These are phyloP conservation scores for Aspergillus aculeatus DNA, from an alignment of 2,329 filamentous ascomycete genomes.

Conservation along the genomic window DNA sequence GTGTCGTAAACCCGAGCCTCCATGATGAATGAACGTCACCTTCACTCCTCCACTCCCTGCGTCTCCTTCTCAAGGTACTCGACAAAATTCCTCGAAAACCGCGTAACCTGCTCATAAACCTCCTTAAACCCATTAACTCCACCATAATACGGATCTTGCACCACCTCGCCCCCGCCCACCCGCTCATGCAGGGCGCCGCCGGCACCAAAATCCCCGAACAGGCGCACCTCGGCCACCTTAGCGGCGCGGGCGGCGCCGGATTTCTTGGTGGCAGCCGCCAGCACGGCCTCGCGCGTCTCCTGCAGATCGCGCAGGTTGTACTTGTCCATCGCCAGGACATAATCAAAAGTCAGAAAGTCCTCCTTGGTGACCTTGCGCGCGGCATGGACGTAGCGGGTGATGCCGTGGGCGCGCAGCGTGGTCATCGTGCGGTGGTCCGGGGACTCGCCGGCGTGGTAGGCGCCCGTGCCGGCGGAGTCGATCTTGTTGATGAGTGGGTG, in stretches of 20 bases:
- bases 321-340: constrained; percentile 91
- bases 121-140: constrained; percentile 74
- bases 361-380: constrained; percentile 69
- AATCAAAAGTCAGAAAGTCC: constrained; percentile 86
- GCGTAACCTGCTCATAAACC: constrained; percentile 79
- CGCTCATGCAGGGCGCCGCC: constrained; percentile 43
- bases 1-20: no score
- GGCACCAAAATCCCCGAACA: constrained; percentile 81
- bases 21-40: no score
- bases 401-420: constrained; percentile 71
- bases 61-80: constrained; percentile 50
- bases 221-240: constrained; percentile 59
- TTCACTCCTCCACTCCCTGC: constrained; percentile 9
- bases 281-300: constrained; percentile 56
- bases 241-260: constrained; percentile 17
- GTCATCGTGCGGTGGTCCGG: constrained; percentile 83
- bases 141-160: constrained; percentile 93
- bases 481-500: constrained; percentile 63
- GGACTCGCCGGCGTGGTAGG: constrained; percentile 74
- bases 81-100: constrained; percentile 76
- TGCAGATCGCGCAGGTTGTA: constrained; percentile 73
- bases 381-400: constrained; percentile 72
- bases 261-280: constrained; percentile 51
- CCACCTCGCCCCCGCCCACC: constrained; percentile 60
- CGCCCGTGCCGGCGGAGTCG: constrained; percentile 87